Percentiles rank a stretch among this genome's conserved stretches.
These are phyloP conservation scores for Aspergillus leporis DNA, from an alignment of 495 filamentous ascomycete species.

Conservation along the genomic window DNA sequence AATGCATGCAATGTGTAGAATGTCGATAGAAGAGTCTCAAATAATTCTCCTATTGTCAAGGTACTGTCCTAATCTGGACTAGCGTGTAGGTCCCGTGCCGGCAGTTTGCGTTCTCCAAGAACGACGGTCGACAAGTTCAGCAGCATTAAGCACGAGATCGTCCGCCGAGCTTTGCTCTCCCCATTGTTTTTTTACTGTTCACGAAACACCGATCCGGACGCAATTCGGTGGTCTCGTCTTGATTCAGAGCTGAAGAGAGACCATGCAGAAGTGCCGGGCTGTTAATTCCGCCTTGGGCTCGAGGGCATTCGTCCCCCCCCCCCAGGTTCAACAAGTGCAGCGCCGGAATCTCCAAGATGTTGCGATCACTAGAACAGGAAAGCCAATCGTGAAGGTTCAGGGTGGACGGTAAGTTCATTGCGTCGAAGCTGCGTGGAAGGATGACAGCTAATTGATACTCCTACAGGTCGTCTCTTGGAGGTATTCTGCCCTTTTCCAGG, in stretches of 20 bases:
- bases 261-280: slow-evolving; percentile 55
- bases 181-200: slow-evolving; percentile 21
- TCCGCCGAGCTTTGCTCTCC: slow-evolving; percentile 34
- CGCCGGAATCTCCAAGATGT: slow-evolving; percentile 72
- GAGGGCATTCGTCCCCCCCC: slow-evolving; percentile 43
- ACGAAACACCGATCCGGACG: slow-evolving; percentile 10
- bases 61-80: slow-evolving; percentile 35
- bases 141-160: slow-evolving; percentile 32
- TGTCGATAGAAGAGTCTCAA: background rate
- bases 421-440: background rate
- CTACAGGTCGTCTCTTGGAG: slow-evolving; percentile 77
- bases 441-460: slow-evolving; percentile 27
- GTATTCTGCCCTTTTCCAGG: slow-evolving; percentile 48
- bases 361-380: slow-evolving; percentile 81
- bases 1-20: background rate
- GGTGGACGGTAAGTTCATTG: slow-evolving; percentile 72
- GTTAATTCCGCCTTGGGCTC: slow-evolving; percentile 47
- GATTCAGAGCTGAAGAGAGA: slow-evolving; percentile 33
- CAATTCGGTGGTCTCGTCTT: slow-evolving; percentile 34
- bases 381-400: slow-evolving; percentile 77
- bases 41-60: background rate
- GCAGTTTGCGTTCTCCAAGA: slow-evolving; percentile 28
- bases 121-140: slow-evolving; percentile 34
- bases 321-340: slow-evolving; percentile 45
- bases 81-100: slow-evolving; percentile 46